These are phyloP conservation scores for Pseudopithomyces maydicus DNA, from an alignment of 2,329 filamentous ascomycete species.

Conservation along the genomic window DNA sequence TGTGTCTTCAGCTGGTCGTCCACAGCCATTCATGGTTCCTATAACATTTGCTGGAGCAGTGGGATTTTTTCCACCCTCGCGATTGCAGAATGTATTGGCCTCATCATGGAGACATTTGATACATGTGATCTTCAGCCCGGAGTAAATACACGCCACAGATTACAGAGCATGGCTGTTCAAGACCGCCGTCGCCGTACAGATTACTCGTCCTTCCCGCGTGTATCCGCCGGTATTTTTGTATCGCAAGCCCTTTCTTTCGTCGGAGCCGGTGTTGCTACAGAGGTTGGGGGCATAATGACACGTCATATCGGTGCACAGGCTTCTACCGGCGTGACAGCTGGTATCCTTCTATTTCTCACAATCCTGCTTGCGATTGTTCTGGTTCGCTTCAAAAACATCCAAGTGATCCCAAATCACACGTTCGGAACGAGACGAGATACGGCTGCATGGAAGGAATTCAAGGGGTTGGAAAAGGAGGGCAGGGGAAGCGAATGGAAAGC, in stretches of 20 bases:
- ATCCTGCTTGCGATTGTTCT: constrained; percentile 66
- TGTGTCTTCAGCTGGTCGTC: constrained; percentile 66
- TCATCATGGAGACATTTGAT: constrained; percentile 83
- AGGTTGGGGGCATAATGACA: constrained; percentile 70
- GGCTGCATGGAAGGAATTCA: constrained; percentile 36
- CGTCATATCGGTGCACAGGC: constrained; percentile 69
- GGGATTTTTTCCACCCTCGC: constrained; percentile 75
- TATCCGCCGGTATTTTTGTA: constrained; percentile 72
- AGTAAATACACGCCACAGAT: constrained; percentile 60
- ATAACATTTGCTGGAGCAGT: constrained; percentile 69
- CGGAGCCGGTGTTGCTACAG: constrained; percentile 70
- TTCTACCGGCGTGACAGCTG: constrained; percentile 71
- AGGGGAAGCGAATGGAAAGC: constrained; percentile 66
- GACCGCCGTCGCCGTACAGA: constrained; percentile 63
- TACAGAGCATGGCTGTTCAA: constrained; percentile 51
- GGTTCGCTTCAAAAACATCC: constrained; percentile 67
- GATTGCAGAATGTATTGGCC: constrained; percentile 74
- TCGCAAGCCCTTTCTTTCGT: constrained; percentile 73
- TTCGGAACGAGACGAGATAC: constrained; percentile 46
- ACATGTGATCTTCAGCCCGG: constrained; percentile 78
- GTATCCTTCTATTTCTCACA: constrained; percentile 69
- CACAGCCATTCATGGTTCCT: constrained; percentile 63
- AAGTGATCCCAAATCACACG: constrained; percentile 68
- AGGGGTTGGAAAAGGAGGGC: constrained; percentile 49
- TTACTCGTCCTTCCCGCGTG: constrained; percentile 76